These are phyloP conservation scores for Globisporangium lucens DNA, from an alignment of 352 stramenopile species.

Conservation along the genomic window DNA sequence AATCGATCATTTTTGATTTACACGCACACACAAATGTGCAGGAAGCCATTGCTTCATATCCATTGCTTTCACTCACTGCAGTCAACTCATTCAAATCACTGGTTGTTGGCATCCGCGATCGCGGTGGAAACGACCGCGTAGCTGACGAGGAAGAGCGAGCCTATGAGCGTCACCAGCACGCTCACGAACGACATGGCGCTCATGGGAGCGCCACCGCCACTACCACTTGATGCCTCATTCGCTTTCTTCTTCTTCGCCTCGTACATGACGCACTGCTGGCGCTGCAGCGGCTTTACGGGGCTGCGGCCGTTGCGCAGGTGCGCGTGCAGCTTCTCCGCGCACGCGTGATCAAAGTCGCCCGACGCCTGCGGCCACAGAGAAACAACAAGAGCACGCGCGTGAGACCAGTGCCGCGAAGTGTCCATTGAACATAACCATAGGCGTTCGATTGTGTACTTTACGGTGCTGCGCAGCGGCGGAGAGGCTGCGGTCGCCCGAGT, in stretches of 20 bases:
- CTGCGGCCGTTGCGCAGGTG: slow-evolving; percentile 28
- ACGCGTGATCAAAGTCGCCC: slow-evolving; percentile 37
- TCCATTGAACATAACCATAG: too few species aligned
- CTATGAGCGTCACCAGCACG: slow-evolving; percentile 25
- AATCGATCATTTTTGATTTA: slow-evolving; percentile 1
- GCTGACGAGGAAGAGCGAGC: slow-evolving; percentile 37
- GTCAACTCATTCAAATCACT: neutral
- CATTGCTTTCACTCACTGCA: neutral
- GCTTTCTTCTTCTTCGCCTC: neutral
- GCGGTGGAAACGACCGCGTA: slow-evolving; percentile 38
- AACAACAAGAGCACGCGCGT: too few species aligned
- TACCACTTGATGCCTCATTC: neutral
- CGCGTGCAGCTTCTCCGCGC: slow-evolving; percentile 35
- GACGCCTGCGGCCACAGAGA: slow-evolving; percentile 20
- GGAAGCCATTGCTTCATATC: neutral
- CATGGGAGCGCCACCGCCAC: slow-evolving; percentile 5
- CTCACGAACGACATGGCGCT: slow-evolving; percentile 22
- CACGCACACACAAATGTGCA: neutral
- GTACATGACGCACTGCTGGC: neutral
- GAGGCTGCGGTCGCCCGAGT: slow-evolving; percentile 31
- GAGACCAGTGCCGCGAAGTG: too few species aligned
- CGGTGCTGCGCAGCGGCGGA: slow-evolving; percentile 58
- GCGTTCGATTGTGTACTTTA: slow-evolving; percentile 24
- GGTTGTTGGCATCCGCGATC: slow-evolving; percentile 19
- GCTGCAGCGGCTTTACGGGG: slow-evolving; percentile 10